A percentile compares a stretch with the other conserved stretches of the same genome.
phyloP scores from a whole-genome alignment of 257 asterid species.

The Solanum pimpinellifolium region DNA sequence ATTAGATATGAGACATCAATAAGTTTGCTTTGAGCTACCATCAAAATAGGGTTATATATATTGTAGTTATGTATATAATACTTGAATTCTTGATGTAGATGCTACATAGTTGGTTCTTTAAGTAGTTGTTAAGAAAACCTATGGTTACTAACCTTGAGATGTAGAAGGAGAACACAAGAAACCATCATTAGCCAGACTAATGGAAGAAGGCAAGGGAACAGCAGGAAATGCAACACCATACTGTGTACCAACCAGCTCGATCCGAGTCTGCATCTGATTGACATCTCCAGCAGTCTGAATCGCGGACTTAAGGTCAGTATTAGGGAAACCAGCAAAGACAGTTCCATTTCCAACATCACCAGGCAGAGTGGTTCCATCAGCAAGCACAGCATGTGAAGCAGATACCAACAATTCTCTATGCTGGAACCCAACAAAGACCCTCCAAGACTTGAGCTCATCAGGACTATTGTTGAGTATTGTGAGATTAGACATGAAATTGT shows the following conservation, averaged over 20 bases:
- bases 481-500: conserved; percentile 45
- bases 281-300: conserved; percentile 55
- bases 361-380: conserved; percentile 42
- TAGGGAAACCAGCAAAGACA: conserved; percentile 34
- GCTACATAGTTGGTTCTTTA: background rate
- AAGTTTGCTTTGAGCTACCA: background rate
- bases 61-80: background rate
- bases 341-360: conserved; percentile 54
- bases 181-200: conserved; percentile 51
- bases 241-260: conserved; percentile 50
- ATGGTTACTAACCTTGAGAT: conserved; percentile 10
- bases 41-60: background rate
- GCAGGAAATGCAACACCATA: conserved; percentile 38
- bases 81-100: background rate
- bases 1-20: background rate
- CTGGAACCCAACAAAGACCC: conserved; percentile 54
- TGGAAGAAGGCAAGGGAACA: conserved; percentile 37
- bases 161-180: conserved; percentile 23
- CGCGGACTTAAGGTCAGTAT: conserved; percentile 40
- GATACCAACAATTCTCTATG: conserved; percentile 47
- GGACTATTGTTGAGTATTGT: conserved; percentile 42
- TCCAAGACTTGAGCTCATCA: conserved; percentile 44
- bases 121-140: background rate
- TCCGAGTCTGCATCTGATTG: conserved; percentile 36
- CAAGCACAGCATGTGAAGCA: conserved; percentile 42